These are phyloP conservation scores for Entamoeba histolytica DNA, from an alignment of 208 protist species.

Conservation along the genomic window DNA sequence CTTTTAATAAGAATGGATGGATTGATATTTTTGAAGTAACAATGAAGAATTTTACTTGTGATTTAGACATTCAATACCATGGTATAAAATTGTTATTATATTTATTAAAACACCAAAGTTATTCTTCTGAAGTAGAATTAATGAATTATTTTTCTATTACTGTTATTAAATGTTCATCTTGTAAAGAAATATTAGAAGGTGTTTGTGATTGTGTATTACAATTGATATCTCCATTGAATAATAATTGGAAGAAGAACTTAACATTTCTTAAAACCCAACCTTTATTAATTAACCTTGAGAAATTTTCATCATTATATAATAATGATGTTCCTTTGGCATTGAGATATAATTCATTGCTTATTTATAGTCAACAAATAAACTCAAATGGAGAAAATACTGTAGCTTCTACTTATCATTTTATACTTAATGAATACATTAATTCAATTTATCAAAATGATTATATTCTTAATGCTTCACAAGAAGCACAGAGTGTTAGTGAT, in stretches of 20 bases:
- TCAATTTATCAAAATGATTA: neutral
- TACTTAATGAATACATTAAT: neutral
- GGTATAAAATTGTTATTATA: neutral
- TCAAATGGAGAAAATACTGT: neutral
- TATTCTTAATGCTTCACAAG: neutral
- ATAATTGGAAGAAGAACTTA: neutral
- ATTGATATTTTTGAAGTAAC: neutral
- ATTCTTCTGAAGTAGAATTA: neutral
- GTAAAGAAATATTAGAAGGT: neutral
- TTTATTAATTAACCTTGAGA: neutral
- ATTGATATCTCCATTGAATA: neutral
- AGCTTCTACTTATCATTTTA: neutral
- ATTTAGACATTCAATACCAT: neutral
- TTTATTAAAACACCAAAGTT: neutral
- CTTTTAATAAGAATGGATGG: neutral
- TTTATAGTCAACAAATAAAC: neutral
- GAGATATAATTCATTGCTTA: neutral
- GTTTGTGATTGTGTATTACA: neutral
- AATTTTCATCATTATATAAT: neutral
- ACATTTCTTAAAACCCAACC: neutral
- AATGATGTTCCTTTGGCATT: neutral
- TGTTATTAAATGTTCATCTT: neutral
- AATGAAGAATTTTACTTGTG: neutral
- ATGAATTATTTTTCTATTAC: neutral
- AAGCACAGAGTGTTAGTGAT: neutral